These are phyloP conservation scores for Cladophialophora immunda DNA, from an alignment of 2,329 filamentous ascomycete species.

Conservation along the genomic window DNA sequence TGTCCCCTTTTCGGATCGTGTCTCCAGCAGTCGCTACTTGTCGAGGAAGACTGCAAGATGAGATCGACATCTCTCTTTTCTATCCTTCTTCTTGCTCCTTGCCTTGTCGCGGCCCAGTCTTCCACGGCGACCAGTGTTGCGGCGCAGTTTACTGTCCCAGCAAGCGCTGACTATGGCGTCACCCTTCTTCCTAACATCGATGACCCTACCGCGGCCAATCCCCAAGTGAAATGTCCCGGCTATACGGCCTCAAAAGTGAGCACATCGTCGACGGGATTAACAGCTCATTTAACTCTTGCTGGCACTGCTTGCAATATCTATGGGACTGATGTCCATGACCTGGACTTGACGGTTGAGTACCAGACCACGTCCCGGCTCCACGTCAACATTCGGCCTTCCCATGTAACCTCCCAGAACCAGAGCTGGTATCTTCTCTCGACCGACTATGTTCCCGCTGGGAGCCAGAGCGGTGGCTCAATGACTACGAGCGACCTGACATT, in stretches of 20 bases:
- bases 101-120: slow-evolving; percentile 28
- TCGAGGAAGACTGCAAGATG: slow-evolving; percentile 28
- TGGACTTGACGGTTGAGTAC: slow-evolving; percentile 74
- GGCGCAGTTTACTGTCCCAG: slow-evolving; percentile 57
- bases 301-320: slow-evolving; percentile 74
- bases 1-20: slow-evolving; percentile 15
- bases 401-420: slow-evolving; percentile 67
- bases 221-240: slow-evolving; percentile 69
- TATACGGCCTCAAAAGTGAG: slow-evolving; percentile 64
- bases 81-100: slow-evolving; percentile 25
- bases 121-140: slow-evolving; percentile 28
- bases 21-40: slow-evolving; percentile 2
- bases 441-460: slow-evolving; percentile 67
- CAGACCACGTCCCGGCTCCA: slow-evolving; percentile 72
- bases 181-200: slow-evolving; percentile 68
- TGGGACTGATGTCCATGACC: slow-evolving; percentile 73
- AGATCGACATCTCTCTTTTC: slow-evolving; percentile 24
- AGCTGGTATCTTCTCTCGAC: slow-evolving; percentile 75
- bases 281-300: slow-evolving; percentile 61
- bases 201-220: slow-evolving; percentile 69
- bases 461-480: slow-evolving; percentile 50
- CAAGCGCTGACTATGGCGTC: slow-evolving; percentile 56
- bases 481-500: slow-evolving; percentile 58
- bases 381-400: slow-evolving; percentile 73
- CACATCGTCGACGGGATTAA: slow-evolving; percentile 58